Evolutionary conservation across 179 eudicot genomes (phyloP).

Genomic region (Heliamphora pulchella): DNA sequence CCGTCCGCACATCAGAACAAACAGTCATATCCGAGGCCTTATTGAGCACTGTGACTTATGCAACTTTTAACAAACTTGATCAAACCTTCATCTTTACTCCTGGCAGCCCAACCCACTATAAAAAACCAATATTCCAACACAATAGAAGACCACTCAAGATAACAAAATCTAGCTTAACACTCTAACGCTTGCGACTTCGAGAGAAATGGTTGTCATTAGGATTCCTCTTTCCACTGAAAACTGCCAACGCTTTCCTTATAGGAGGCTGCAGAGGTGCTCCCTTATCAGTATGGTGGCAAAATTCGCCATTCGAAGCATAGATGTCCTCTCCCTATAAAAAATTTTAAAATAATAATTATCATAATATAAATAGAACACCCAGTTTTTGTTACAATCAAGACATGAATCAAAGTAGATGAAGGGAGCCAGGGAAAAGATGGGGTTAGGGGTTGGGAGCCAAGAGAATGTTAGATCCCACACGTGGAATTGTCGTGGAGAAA

Average conservation of each 20-base stretch:
- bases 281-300: conserved; percentile 57
- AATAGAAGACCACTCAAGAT: no score
- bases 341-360: no score
- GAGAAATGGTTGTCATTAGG: conserved; percentile 91
- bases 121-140: no score
- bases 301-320: conserved; percentile 40
- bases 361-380: background rate
- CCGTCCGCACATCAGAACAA: no score
- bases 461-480: no score
- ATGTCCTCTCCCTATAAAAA: conserved; percentile 56
- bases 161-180: no score
- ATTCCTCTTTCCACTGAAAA: conserved; percentile 80
- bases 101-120: no score
- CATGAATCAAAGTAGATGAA: background rate
- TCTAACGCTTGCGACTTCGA: conserved; percentile 45
- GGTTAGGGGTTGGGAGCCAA: no score
- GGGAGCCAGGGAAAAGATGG: background rate
- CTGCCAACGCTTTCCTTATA: conserved; percentile 70
- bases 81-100: no score
- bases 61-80: no score
- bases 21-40: no score
- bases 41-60: no score
- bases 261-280: conserved; percentile 69
- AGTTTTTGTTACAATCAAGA: background rate
- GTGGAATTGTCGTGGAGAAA: background rate